Evolutionary conservation across 768 basidiomycete genomes (phyloP), one percentile per base, ranked within the genome.

Genomic region (Termitomyces sp.): DNA sequence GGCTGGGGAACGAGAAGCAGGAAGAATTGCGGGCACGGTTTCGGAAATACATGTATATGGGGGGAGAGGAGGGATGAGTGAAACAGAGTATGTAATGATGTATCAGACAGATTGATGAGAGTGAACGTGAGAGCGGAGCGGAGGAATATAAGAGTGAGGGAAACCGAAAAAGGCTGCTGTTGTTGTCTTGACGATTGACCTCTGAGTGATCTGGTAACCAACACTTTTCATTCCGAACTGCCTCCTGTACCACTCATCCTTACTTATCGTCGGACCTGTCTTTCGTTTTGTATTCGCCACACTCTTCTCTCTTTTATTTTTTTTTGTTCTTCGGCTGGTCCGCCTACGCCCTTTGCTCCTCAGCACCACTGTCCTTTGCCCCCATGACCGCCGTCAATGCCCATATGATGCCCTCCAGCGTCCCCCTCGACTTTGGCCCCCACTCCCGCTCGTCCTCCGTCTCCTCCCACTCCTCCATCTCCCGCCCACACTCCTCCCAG

Each of bases 401-500:
- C 63, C 86, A 89, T 71, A 81, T 86, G 74, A 84, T 88, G 79
- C 77, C 86, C 60, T 74, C 82, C 61, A 81, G 76, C 70, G 73
- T 84, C 66, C 81, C 87, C 59, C 82, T 89, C 74, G 88, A 90
- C 70, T 90, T 88, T 71, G 74, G 87, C 53, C 84, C 77, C 60
- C 90, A 89, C 69, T 90, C 90, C 31, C 82, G 90, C 68, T 90
- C 90, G 44, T 83, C 80, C 69, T 92, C 90, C 19, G 81, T 90
- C 69, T 87, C 84, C 48, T 88, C 87, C 47, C 84, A 84, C 67
- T 88, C 86, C 2, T 83, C 86, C 63, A 79, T 79, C 65, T 89
- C 89, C 46, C 83, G 90, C 23, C 88, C 89, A 38, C 89, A 89
- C 62, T 92, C 90, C 49, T 86, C 89, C 63, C 88, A 89, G 69